Evolutionary conservation across 2,329 filamentous ascomycete species (phyloP), one percentile per base, ranked within the genome.

Genomic region (Talaromyces sp.): DNA sequence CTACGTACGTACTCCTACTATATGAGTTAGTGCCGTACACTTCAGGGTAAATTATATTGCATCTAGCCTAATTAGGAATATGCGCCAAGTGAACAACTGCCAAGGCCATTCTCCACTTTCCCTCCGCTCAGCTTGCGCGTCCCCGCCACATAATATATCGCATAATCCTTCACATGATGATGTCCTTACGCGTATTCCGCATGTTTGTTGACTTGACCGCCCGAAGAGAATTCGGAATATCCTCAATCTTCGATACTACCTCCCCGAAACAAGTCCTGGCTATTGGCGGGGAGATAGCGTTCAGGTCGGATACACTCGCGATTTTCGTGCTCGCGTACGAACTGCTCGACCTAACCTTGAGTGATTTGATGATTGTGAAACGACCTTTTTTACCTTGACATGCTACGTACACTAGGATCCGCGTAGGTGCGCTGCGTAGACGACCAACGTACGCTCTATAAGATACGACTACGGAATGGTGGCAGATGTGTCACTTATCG

Each of bases 91-190:
- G 3, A 11, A 35, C 16, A 23, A n/a, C 6, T 52, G 48, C 48
- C 48, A 52, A 52, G 48, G 33, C 25, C 6, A 1, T 2, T 52
- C 28, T 7, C 46, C 46, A 50, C 46, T 50, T 50, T 28, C 16
- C 14, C 37, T 54, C 50, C 50, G 50, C 50, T 54, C 50, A 54
- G 28, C 50, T 54, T 54, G 50, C 28, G 50, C 18, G 31, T 54
- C 50, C 35, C 50, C 50, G 50, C 50, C 50, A 21, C 28, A 28
- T 28, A 28, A 28, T 28, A 28, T 28, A n/a, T n/a, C n/a, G n/a
- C n/a, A n/a, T n/a, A n/a, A n/a, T n/a, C n/a, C n/a, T n/a, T n/a
- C n/a, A n/a, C n/a, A n/a, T n/a, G n/a, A n/a, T n/a, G n/a, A n/a
- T n/a, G n/a, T 33, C 5, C 12, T 48, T 48, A n/a, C 23, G 23